A percentile compares a stretch with the other conserved stretches of the same genome.
These are phyloP conservation scores for Erucastrum elatum DNA, from an alignment of 345 rosid species.

Conservation along the genomic window DNA sequence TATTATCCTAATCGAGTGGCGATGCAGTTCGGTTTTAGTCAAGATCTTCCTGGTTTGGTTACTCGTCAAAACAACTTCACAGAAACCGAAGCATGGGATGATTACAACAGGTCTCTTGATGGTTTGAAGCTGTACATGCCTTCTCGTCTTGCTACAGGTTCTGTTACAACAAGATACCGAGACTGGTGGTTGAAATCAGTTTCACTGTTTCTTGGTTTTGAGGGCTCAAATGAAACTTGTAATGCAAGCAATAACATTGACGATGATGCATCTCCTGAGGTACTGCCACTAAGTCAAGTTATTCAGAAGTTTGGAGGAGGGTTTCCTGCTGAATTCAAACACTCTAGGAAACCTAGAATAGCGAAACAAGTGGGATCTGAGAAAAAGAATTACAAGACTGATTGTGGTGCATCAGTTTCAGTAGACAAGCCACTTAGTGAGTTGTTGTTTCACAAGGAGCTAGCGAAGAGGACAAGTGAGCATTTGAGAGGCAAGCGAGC, in stretches of 20 bases:
- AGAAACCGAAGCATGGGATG: background rate
- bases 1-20: constrained; percentile 59
- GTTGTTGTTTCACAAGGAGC: constrained; percentile 9
- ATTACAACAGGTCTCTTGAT: background rate
- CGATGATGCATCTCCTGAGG: constrained; percentile 7
- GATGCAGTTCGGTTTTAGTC: constrained; percentile 64
- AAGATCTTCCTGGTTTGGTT: constrained; percentile 46
- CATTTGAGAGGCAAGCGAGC: background rate
- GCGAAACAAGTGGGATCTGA: background rate
- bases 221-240: background rate
- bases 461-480: background rate
- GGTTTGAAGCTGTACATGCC: background rate
- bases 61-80: background rate
- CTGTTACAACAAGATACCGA: constrained; percentile 38
- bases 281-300: background rate
- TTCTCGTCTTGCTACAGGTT: constrained; percentile 10
- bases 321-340: background rate
- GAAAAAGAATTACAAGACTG: constrained; percentile 4
- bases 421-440: background rate
- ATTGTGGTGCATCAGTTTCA: constrained; percentile 15
- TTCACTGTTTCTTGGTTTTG: background rate
- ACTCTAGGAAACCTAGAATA: background rate
- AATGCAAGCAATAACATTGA: background rate
- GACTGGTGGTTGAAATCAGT: background rate
- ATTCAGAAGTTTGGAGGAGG: background rate